Conservation (phyloP, 2,329 filamentous ascomycete genomes). For the Sporothrix pallida region DNA sequence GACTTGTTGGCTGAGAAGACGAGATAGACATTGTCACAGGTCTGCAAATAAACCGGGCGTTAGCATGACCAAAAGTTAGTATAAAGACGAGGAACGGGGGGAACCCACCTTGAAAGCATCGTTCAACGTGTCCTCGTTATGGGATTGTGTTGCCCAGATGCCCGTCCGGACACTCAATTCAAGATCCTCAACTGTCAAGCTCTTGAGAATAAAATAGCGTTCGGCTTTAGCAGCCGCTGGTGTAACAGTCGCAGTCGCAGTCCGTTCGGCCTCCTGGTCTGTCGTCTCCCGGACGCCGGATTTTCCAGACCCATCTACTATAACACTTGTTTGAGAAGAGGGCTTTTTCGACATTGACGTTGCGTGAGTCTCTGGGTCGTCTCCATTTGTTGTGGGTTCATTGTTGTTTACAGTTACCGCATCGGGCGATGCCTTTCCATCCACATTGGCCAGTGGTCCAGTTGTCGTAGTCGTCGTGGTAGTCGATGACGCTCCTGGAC, state of each 20-base stretch:
- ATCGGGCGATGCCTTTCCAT: too few relatives aligned
- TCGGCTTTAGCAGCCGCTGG: conserved; percentile 51
- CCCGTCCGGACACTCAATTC: conserved; percentile 86
- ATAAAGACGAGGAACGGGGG: neutral
- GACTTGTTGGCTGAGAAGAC: conserved; percentile 98
- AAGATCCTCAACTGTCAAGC: conserved; percentile 86
- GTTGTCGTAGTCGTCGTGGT: too few relatives aligned
- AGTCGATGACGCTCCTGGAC: conserved; percentile 50
- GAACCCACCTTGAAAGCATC: conserved; percentile 75
- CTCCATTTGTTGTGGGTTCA: too few relatives aligned
- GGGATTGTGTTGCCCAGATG: conserved; percentile 92
- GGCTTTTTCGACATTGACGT: neutral
- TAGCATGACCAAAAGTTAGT: neutral
- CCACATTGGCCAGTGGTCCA: too few relatives aligned
- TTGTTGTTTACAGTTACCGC: neutral
- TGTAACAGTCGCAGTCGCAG: neutral
- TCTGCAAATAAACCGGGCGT: conserved; percentile 52
- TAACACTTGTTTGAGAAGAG: neutral
- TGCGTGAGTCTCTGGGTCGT: neutral
- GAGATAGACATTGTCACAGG: conserved; percentile 82
- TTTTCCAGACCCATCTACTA: conserved; percentile 32
- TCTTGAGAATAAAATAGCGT: conserved; percentile 92
- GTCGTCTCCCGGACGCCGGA: neutral
- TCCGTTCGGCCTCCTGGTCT: neutral
- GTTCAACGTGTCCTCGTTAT: conserved; percentile 87